Evolutionary conservation across 257 asterid species (phyloP), one percentile per base, ranked within the genome.

Genomic region (Marsdenia floribunda): DNA sequence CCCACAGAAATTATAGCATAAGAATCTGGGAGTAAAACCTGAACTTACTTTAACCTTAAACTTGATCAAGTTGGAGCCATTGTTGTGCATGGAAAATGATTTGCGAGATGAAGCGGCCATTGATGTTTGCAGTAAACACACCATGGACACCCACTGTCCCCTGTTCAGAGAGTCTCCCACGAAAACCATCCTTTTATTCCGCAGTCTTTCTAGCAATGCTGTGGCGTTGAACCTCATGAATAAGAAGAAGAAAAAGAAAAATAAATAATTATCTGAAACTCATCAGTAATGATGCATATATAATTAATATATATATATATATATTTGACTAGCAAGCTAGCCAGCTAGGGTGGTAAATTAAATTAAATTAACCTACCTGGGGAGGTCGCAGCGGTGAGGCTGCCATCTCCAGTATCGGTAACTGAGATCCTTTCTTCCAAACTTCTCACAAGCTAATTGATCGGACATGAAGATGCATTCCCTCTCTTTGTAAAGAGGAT

Each of bases 401-500:
- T 91, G 93, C 98, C 98, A 93, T 76, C 90, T 85, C 98, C 96
- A 93, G 18, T 76, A 78, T 38, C 57, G 95, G 77, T 83, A 93
- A 46, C 75, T 84, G 76, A 73, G 80, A 2, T 91, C 97, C 5
- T 86, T 88, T 7, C 98, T 88, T 46, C 96, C 97, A 58, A 87
- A 81, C 52, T 78, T 44, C 12, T 76, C 80, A 73, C 98, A 93
- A 6, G 90, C 83, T 19, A 83, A 71, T 74, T 89, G 91, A 11
- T 74, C 78, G 5, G 65, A 83, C 75, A 93, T 81, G 83, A 83
- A 93, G 18, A 93, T 91, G 58, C 98, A 91, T 7, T 93, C 88
- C 15, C 70, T 72, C 70, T 93, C 98, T 77, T 89, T 86, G 79
- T 87, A 93, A 22, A 85, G 19, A 5, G 98, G 96, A 54, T 78